Evolutionary conservation across 2,329 filamentous ascomycete genomes (phyloP), one percentile per base, ranked within the genome.

Genomic region (Claviceps africana): DNA sequence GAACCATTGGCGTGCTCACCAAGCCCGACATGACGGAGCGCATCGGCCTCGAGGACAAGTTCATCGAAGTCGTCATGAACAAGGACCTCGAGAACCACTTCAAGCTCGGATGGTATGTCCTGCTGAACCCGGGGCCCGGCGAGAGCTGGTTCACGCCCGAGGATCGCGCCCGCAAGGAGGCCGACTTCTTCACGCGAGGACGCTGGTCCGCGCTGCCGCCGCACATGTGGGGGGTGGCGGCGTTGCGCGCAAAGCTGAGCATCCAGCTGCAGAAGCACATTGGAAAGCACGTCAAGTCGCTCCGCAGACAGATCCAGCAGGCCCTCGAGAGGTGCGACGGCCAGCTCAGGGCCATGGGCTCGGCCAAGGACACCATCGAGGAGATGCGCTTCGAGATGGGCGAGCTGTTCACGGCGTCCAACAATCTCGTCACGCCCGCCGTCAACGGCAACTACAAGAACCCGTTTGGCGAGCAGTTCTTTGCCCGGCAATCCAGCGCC

Each of bases 361-460:
- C 68, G 1, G 74, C 72, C 53, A 74, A 73, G 53, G 74, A 76
- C 56, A 76, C 73, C 0, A 67, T 75, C 1, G 71, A 74, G 55
- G 74, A 77, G 64, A 76, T 77, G 74, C 67, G 73, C 15, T 68
- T 75, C 54, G 72, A 77, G 60, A 74, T 77, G 59, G 73, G 74
- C 45, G 74, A 77, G 57, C 66, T 77, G 6, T 77, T 76, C 54
- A 75, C 73, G 0, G 66, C 69, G 0, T 76, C 72, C 33, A 75
- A 75, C 63, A 74, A 76, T 51, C 68, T 77, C n/a, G 72, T 76
- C 39, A 75, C 72, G 1, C 74, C 74, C 3, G 73, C 74, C 40
- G 72, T 76, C 28, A 73, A 76, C 51, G 74, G 74, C 48, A 75
- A 74, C 64, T 77, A 77, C 69, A 77, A 77, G 66, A 76, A 76